Evolutionary conservation across 2,329 filamentous ascomycete genomes (phyloP), one percentile per base, ranked within the genome.

Genomic region (Pseudogymnoascus sp.): DNA sequence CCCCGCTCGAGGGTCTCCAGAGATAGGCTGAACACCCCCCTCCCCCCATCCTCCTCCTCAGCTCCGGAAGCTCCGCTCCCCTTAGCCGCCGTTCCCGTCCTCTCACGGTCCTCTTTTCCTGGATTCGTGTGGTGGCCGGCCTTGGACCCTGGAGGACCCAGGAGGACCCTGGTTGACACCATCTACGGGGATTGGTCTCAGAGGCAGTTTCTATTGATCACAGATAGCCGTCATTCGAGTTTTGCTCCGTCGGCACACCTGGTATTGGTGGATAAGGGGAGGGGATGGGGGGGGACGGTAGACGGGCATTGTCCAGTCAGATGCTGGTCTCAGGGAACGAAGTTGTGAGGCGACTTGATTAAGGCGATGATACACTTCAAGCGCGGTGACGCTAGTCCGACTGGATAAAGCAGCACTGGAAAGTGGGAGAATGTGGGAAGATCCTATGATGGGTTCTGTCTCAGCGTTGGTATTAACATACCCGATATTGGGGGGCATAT

Each of bases 361-460:
- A 38, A 37, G 65, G 67, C 70, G 68, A 70, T 65, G 70, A 74
- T 54, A 54, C 47, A 54, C 47, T 54, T 70, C 72, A 75, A 75
- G 72, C 73, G 74, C 73, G 73, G 66, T 72, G 71, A 72, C 70
- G 71, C 74, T 72, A 72, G 66, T 63, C 60, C 65, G 61, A 33
- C 67, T 63, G 63, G 47, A 54, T 65, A 67, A 66, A 67, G 65
- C 65, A 66, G 65, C 64, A 47, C 47, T 62, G 57, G 62, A 60
- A 54, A 63, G 60, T 41, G 36, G 54, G 33, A 63, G 58, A 36
- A 37, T 41, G 58, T 50, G 36, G 50, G 30, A 62, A 63, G 60
- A 61, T 61, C 20, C 30, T 61, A 33, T 54, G 28, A 54, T 33
- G 47, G n/a, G 12, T 54, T 18, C 18, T 54, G 47, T 54, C 47